Conservation (phyloP, 225 moss, liverwort and hornwort genomes). For the Polytrichum formosum region DNA sequence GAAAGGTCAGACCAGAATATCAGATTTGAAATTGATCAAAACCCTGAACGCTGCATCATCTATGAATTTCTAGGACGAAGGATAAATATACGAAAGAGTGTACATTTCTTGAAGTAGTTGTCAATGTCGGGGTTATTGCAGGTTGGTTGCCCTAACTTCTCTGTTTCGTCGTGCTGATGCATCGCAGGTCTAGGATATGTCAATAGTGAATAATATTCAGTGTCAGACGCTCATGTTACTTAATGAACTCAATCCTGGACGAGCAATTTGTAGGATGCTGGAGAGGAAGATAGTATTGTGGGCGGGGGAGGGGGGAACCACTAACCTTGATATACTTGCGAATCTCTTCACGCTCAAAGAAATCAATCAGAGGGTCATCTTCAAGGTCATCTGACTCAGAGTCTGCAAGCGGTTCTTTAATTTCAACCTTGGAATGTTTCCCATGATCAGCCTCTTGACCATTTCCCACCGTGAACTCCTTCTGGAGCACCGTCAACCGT, state of each 20-base stretch:
- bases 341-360: constrained; percentile 58
- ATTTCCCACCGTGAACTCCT: not conserved
- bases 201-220: not conserved
- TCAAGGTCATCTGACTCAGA: constrained; percentile 10
- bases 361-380: constrained; percentile 34
- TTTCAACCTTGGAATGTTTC: not conserved
- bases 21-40: no score
- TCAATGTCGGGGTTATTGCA: not conserved
- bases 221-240: no score
- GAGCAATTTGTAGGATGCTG: not conserved
- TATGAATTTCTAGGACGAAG: no score
- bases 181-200: not conserved
- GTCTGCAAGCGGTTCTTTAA: not conserved
- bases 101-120: no score
- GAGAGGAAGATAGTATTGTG: not conserved
- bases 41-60: no score
- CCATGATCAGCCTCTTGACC: not conserved
- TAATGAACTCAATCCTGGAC: not conserved
- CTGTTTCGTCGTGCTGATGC: not conserved
- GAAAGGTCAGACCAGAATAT: no score
- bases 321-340: constrained; percentile 46
- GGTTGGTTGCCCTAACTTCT: not conserved
- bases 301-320: not conserved
- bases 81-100: no score
- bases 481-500: constrained; percentile 5